These are phyloP conservation scores for Dioscorea cayenensis DNA, from an alignment of 116 monocot genomes.

Conservation along the genomic window DNA sequence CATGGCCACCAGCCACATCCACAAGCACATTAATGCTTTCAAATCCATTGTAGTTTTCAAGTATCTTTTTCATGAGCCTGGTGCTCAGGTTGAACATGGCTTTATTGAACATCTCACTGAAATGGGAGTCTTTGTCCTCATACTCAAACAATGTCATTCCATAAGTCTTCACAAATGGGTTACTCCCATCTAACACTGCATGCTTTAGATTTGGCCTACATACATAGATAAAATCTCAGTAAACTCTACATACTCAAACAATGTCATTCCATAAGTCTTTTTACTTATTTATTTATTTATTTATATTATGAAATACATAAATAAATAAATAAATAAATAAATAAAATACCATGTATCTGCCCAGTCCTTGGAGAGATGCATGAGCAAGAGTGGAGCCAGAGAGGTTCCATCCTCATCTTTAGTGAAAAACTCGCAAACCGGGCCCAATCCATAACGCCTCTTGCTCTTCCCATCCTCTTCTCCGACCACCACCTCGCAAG, in stretches of 20 bases:
- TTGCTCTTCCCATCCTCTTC: neutral
- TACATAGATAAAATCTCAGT: too few relatives aligned
- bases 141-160: neutral
- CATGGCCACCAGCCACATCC: constrained; percentile 9
- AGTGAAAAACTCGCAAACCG: constrained; percentile 29
- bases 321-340: too few relatives aligned
- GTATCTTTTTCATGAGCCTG: constrained; percentile 2
- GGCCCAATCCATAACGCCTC: constrained; percentile 27
- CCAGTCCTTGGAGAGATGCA: constrained; percentile 21
- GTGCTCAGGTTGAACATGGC: neutral
- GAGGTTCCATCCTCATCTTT: constrained; percentile 39
- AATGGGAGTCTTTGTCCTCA: neutral
- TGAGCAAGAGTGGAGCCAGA: constrained; percentile 14
- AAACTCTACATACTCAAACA: too few relatives aligned
- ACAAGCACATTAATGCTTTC: neutral
- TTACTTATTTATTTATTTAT: too few relatives aligned
- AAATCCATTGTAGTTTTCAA: constrained; percentile 4
- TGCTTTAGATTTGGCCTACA: constrained; percentile 1
- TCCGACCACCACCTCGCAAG: neutral
- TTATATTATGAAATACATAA: too few relatives aligned
- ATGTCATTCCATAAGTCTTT: too few relatives aligned
- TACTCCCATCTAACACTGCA: neutral
- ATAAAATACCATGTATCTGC: neutral
- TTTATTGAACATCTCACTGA: neutral
- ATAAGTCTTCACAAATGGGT: neutral